Base-by-base conservation (phyloP, 495 filamentous ascomycete genomes). In the Tuber microsphaerosporum region DNA sequence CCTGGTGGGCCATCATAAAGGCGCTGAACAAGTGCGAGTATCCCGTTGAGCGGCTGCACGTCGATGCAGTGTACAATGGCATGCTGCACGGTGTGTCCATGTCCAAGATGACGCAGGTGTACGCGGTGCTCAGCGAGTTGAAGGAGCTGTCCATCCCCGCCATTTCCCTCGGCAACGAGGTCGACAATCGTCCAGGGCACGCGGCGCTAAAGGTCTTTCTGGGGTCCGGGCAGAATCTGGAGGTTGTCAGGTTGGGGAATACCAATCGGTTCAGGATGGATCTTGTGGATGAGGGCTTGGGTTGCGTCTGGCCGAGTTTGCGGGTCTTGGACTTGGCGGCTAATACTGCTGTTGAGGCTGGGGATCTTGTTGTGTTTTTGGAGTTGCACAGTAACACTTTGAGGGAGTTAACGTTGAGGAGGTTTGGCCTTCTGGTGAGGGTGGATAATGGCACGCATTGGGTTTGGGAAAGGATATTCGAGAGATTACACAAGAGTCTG, bases 1-100 rank as follows among this genome's bases (percentile, higher is more conserved):
- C 75, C 4, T 81, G 80, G 56, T 81, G 79, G 79, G 78, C 71
- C 17, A 71, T 81, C 6, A 77, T 81, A n/a, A 81, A 81, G 46
- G 79, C 79, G 26, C 74, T 81, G 20, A 80, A 81, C 39, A 74
- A 70, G 39, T 81, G 79, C 17, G 41, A 51, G 2, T 76, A 74
- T 44, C 44, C n/a, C 12, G 69, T 81, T 26, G 74, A 80, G 68
- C 70, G 78, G 45, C 72, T 81, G 19, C 78, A 48, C 37, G 46
- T 79, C 61, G 76, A 79, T 34, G 78, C 77, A 10, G 31, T 79
- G 19, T 79, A 70, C 45, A 39, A 79, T 37, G 37, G 71, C 31
- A 79, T 70, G 14, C 72, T 79, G 14, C 9, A 69, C 44, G 61
- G 41, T 31, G 75, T 79, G 26, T 48, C 70, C 34, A 7, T 20